phyloP scores from a whole-genome alignment of 73 alveolate species.

The Vitrella brassicaformis region DNA sequence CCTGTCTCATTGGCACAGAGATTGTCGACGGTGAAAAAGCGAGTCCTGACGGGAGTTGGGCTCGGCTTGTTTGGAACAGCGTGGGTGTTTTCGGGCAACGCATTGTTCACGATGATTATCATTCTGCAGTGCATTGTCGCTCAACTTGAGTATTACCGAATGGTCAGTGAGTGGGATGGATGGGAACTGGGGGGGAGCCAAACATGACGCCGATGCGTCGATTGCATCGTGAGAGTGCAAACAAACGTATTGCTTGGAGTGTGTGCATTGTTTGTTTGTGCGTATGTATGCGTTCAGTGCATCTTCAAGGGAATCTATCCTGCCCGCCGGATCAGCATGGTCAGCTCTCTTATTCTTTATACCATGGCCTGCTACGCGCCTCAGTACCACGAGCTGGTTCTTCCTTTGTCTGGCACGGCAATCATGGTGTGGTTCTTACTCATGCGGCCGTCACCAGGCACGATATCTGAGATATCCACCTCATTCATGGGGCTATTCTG shows the following conservation, averaged over 20 bases:
- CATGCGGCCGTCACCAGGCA: not conserved
- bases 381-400: not conserved
- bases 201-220: too few relatives aligned
- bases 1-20: too few relatives aligned
- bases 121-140: not conserved
- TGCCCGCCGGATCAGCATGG: not conserved
- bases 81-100: not conserved
- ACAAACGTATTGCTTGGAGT: too few relatives aligned
- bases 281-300: not conserved
- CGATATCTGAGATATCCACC: not conserved
- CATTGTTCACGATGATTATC: not conserved
- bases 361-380: not conserved
- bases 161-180: not conserved
- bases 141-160: not conserved
- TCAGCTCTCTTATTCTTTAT: not conserved
- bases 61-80: not conserved
- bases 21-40: not conserved
- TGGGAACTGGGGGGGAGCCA: too few relatives aligned
- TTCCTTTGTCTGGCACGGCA: not conserved
- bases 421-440: not conserved
- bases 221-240: too few relatives aligned
- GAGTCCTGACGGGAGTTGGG: not conserved
- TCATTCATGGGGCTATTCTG: not conserved
- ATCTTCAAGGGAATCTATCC: not conserved
- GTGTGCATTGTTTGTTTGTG: not conserved